A percentile compares a stretch with the other conserved stretches of the same genome.
Conservation (phyloP, 2,329 filamentous ascomycete genomes). For the Aspergillus felis region DNA sequence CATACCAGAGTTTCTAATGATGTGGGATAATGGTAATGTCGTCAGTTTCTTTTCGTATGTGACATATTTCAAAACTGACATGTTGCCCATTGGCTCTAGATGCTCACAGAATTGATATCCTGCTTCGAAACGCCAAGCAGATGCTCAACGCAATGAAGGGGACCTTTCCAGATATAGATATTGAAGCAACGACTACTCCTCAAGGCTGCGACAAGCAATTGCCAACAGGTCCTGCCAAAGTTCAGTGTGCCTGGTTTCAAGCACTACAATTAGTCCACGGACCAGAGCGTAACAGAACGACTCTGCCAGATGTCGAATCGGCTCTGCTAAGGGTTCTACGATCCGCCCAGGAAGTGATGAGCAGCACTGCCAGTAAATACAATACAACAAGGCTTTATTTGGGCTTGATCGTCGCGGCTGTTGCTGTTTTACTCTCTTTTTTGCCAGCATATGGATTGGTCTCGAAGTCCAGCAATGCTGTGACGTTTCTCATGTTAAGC, state of each 20-base stretch:
- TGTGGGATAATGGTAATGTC: slow-evolving; percentile 65
- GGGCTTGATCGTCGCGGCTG: slow-evolving; percentile 33
- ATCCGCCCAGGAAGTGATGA: slow-evolving; percentile 74
- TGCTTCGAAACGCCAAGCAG: slow-evolving; percentile 75
- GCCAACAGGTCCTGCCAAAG: slow-evolving; percentile 45
- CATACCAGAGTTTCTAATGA: slow-evolving; percentile 70
- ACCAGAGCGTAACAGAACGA: slow-evolving; percentile 6
- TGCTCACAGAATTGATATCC: slow-evolving; percentile 60
- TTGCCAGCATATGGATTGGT: slow-evolving; percentile 26
- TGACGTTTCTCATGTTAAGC: slow-evolving; percentile 46
- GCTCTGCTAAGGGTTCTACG: slow-evolving; percentile 57
- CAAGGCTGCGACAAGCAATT: slow-evolving; percentile 19
- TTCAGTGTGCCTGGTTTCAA: slow-evolving; percentile 67
- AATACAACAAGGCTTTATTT: slow-evolving; percentile 54
- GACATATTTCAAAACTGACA: slow-evolving; percentile 9
- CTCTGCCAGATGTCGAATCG: slow-evolving; percentile 18
- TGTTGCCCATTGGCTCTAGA: slow-evolving; percentile 19
- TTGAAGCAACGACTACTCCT: slow-evolving; percentile 28
- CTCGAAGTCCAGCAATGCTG: slow-evolving; percentile 24
- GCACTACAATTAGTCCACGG: slow-evolving; percentile 20
- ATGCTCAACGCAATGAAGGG: slow-evolving; percentile 73
- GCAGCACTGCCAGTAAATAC: slow-evolving; percentile 89
- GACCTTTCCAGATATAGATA: slow-evolving; percentile 60
- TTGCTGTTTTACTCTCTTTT: slow-evolving; percentile 42
- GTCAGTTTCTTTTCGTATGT: not conserved